A percentile compares a stretch with the other conserved stretches of the same genome.
Evolutionary conservation across 2,329 filamentous ascomycete genomes (phyloP).

Genomic region (Alternaria consortialis): DNA sequence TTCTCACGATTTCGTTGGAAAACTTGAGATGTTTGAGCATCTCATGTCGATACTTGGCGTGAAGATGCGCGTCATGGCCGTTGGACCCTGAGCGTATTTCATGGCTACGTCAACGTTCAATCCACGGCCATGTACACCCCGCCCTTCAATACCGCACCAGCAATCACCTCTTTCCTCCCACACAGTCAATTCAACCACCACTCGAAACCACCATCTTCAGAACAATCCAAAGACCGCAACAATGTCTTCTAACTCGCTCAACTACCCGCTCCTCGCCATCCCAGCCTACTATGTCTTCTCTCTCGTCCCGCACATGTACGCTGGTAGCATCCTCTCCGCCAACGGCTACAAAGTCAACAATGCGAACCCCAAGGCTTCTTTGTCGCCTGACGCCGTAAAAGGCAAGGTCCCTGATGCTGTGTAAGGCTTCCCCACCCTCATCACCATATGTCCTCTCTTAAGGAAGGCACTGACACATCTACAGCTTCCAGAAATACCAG

Average conservation of each 20-base stretch:
- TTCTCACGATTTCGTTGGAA: not conserved
- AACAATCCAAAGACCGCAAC: not conserved
- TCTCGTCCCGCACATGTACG: constrained; percentile 32
- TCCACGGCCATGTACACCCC: not conserved
- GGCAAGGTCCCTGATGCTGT: constrained; percentile 39
- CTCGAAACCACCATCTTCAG: too few species aligned
- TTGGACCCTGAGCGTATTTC: not conserved
- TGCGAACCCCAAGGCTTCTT: constrained; percentile 36
- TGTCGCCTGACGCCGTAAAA: constrained; percentile 28
- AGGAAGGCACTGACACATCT: not conserved
- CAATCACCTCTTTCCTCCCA: not conserved
- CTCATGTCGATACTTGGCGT: not conserved
- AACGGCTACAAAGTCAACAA: constrained; percentile 38
- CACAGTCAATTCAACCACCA: not conserved
- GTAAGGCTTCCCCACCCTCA: constrained; percentile 5
- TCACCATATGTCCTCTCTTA: not conserved
- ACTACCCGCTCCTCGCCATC: constrained; percentile 39
- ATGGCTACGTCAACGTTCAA: not conserved
- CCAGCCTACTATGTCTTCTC: constrained; percentile 41
- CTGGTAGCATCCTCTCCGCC: constrained; percentile 20
- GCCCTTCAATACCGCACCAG: not conserved
- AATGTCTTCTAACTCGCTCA: constrained; percentile 32
- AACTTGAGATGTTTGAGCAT: not conserved
- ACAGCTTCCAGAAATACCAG: constrained; percentile 36
- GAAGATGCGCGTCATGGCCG: not conserved